Percentiles rank a stretch among this genome's conserved stretches.
phyloP scores from a whole-genome alignment of 2,329 filamentous ascomycete genomes.

The Colletotrichum godetiae region DNA sequence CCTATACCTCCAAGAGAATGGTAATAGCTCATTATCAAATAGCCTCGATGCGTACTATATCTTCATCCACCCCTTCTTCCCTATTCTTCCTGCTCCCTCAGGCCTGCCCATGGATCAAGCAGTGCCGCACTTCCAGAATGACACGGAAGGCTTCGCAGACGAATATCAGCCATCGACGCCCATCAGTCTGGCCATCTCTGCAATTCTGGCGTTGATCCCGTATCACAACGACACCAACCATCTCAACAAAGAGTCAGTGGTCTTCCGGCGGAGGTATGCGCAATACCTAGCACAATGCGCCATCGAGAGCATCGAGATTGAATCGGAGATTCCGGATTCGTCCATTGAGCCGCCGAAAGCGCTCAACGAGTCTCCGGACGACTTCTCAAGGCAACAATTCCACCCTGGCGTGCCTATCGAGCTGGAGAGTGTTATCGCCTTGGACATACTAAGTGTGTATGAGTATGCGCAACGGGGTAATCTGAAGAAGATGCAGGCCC shows the following conservation, averaged over 20 bases:
- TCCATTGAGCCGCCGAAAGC: constrained; percentile 56
- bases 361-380: constrained; percentile 49
- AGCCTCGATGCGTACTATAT: constrained; percentile 62
- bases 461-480: constrained; percentile 66
- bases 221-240: constrained; percentile 52
- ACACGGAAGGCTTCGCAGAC: constrained; percentile 47
- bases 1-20: no score
- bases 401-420: constrained; percentile 57
- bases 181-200: constrained; percentile 58
- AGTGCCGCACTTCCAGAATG: constrained; percentile 47
- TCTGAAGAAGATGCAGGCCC: constrained; percentile 61
- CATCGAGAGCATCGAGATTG: constrained; percentile 60
- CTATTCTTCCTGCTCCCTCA: constrained; percentile 58
- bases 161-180: constrained; percentile 55
- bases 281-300: constrained; percentile 60
- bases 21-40: neutral
- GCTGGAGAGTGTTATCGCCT: constrained; percentile 59
- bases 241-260: constrained; percentile 50
- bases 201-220: constrained; percentile 60
- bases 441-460: constrained; percentile 61
- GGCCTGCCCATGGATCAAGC: constrained; percentile 46
- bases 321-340: constrained; percentile 59
- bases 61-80: constrained; percentile 63
- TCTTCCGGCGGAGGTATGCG: constrained; percentile 58
- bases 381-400: constrained; percentile 51